Conservation (phyloP, 768 basidiomycete genomes). For the Rhodotorula paludigena region DNA sequence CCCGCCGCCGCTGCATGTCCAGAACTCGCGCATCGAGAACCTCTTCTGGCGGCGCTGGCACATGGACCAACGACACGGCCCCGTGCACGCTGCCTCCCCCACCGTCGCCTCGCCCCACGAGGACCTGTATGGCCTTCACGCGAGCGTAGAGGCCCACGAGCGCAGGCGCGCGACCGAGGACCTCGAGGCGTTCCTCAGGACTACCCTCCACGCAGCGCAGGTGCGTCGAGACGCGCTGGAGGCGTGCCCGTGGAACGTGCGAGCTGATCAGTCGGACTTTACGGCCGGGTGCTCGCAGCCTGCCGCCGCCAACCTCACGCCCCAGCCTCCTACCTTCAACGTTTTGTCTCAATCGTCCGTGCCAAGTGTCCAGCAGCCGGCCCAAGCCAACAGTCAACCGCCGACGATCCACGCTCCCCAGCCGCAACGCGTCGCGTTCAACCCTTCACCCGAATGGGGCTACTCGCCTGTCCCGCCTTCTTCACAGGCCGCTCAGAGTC, state of each 20-base stretch:
- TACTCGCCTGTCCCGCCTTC: slow-evolving; percentile 2
- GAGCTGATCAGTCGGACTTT: background rate
- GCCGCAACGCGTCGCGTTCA: slow-evolving; percentile 13
- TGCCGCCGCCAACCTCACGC: background rate
- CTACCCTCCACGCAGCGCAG: slow-evolving; percentile 19
- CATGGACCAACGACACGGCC: slow-evolving; percentile 20
- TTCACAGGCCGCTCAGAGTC: slow-evolving; percentile 9
- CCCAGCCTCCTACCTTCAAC: slow-evolving; percentile 12
- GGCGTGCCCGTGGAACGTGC: background rate
- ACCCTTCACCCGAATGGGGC: slow-evolving; percentile 18
- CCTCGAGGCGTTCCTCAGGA: slow-evolving; percentile 30
- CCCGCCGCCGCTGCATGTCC: too few species aligned
- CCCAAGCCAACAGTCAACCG: background rate
- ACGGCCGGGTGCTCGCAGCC: slow-evolving; percentile 1
- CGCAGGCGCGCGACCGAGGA: slow-evolving; percentile 20
- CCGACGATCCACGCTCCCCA: slow-evolving; percentile 6
- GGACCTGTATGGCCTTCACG: slow-evolving; percentile 7
- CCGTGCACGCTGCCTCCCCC: slow-evolving; percentile 2
- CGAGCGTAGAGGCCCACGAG: slow-evolving; percentile 12
- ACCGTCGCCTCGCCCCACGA: background rate
- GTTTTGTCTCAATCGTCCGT: background rate
- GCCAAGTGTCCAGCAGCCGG: background rate
- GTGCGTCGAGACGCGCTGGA: background rate
- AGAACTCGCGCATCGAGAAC: slow-evolving; percentile 35
- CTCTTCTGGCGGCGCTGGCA: slow-evolving; percentile 35